Evolutionary conservation across 306 rosid genomes (phyloP).

Genomic region (Hippophae tibetana): DNA sequence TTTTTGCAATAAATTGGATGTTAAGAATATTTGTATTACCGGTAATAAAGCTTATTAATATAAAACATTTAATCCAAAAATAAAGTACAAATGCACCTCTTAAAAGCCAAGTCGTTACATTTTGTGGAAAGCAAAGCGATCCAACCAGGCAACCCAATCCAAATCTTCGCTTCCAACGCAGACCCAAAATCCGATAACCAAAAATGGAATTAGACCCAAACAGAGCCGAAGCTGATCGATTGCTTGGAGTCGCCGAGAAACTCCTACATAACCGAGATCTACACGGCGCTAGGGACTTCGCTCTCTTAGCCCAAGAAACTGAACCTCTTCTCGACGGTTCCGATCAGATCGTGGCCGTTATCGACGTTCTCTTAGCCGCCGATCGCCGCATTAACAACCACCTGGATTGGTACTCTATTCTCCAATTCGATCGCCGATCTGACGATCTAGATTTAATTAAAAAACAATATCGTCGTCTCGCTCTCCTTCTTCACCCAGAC

Average conservation of each 20-base stretch:
- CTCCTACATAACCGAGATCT: conserved; percentile 67
- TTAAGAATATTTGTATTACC: too few species aligned
- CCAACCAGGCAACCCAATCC: too few species aligned
- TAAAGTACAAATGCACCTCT: too few species aligned
- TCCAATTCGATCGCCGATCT: conserved; percentile 49
- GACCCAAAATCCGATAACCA: not conserved
- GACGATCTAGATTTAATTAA: conserved; percentile 51
- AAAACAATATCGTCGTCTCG: conserved; percentile 64
- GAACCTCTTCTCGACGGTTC: conserved; percentile 84
- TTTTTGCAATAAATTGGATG: too few species aligned
- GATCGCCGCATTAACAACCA: conserved; percentile 48
- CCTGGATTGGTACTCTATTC: conserved; percentile 73
- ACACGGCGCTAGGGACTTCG: conserved; percentile 58
- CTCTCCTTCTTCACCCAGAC: conserved; percentile 73
- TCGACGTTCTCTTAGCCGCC: conserved; percentile 60
- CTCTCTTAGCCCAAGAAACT: conserved; percentile 74
- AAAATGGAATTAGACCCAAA: conserved; percentile 20
- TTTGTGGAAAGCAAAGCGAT: too few species aligned
- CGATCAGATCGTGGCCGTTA: conserved; percentile 81
- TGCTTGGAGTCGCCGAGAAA: conserved; percentile 72
- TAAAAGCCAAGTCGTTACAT: too few species aligned
- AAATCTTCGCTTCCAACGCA: not conserved
- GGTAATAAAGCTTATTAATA: too few species aligned
- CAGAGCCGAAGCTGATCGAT: conserved; percentile 67
- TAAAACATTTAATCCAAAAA: too few species aligned